Conservation (phyloP, 2,329 filamentous ascomycete genomes). For the Talaromyces sp. region DNA sequence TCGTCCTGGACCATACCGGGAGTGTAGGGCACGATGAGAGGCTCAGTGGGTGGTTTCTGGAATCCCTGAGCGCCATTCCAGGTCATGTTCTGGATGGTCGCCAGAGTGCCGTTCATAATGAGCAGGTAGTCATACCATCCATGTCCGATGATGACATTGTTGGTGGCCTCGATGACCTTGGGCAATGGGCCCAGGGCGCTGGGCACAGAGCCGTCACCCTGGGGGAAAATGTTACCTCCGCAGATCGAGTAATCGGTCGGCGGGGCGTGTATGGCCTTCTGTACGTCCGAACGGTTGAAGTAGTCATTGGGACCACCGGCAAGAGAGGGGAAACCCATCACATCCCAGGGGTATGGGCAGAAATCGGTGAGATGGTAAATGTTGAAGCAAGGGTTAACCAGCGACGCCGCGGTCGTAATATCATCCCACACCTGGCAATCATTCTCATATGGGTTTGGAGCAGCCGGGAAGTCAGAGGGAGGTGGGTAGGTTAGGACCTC, state of each 20-base stretch:
- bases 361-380: constrained; percentile 67
- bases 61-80: constrained; percentile 71
- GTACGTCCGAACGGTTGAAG: constrained; percentile 67
- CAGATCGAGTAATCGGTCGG: constrained; percentile 25
- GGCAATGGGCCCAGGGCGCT: constrained; percentile 45
- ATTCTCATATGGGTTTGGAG: constrained; percentile 25
- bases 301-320: constrained; percentile 60
- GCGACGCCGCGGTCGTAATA: constrained; percentile 49
- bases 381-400: constrained; percentile 72
- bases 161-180: constrained; percentile 64
- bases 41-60: constrained; percentile 60
- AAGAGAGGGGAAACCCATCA: constrained; percentile 57
- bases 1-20: constrained; percentile 29
- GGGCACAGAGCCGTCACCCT: constrained; percentile 45
- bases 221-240: constrained; percentile 34
- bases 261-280: constrained; percentile 59
- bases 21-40: constrained; percentile 48
- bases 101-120: constrained; percentile 63
- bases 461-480: constrained; percentile 48
- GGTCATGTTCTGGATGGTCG: constrained; percentile 78
- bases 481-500: constrained; percentile 57
- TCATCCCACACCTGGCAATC: constrained; percentile 55
- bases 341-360: constrained; percentile 66
- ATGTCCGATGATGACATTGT: constrained; percentile 70
- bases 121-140: constrained; percentile 69